Percentiles rank a stretch among this genome's conserved stretches.
Evolutionary conservation across 352 stramenopile genomes (phyloP).

Genomic region (Phytopythium litorale): DNA sequence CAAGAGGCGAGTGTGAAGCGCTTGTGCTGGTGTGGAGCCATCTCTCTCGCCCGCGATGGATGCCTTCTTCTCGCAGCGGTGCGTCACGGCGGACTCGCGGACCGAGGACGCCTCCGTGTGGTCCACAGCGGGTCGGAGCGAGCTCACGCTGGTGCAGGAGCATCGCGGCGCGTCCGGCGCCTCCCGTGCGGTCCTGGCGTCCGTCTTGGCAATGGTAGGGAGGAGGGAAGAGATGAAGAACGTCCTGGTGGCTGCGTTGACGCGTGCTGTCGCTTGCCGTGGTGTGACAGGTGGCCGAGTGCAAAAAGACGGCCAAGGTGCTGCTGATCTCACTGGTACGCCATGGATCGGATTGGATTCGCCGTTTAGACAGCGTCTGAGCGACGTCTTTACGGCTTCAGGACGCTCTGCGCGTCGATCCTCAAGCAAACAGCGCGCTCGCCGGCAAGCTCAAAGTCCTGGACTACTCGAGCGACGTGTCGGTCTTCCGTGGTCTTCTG

Average conservation of each 20-base stretch:
- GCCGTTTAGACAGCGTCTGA: neutral
- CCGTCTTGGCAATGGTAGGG: constrained; percentile 35
- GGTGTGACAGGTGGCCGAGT: constrained; percentile 7
- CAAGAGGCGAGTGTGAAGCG: too few species aligned
- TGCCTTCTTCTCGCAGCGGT: constrained; percentile 60
- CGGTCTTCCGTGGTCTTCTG: constrained; percentile 16
- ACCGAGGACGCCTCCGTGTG: constrained; percentile 12
- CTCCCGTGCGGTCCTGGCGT: constrained; percentile 50
- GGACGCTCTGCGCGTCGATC: neutral
- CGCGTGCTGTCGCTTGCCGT: neutral
- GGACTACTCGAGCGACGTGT: constrained; percentile 38
- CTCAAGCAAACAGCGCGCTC: neutral
- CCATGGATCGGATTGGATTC: too few species aligned
- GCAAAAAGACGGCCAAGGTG: constrained; percentile 25
- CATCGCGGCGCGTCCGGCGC: constrained; percentile 40
- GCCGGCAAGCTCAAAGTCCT: constrained; percentile 31
- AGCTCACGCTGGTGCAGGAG: constrained; percentile 68
- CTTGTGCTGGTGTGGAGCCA: too few species aligned
- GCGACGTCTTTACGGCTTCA: neutral
- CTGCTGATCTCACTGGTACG: constrained; percentile 35
- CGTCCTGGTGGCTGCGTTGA: neutral
- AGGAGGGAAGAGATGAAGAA: too few species aligned
- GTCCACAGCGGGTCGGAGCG: constrained; percentile 27
- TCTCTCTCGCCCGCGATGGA: constrained; percentile 30
- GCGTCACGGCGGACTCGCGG: constrained; percentile 48